These are phyloP conservation scores for Funneliformis mosseae DNA, from an alignment of 192 early-diverging fungal species.

Conservation along the genomic window DNA sequence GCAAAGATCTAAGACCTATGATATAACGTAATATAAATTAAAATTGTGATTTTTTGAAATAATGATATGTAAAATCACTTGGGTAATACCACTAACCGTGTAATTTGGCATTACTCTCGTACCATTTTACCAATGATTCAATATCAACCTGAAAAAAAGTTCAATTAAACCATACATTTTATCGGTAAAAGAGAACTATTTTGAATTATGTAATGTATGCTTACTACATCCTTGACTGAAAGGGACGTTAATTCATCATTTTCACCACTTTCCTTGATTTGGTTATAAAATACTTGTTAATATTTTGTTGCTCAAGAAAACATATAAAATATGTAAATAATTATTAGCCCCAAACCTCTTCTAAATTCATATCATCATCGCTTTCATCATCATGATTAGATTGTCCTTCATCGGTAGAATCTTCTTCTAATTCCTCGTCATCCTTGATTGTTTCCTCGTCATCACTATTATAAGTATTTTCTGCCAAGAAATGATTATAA, in stretches of 20 bases:
- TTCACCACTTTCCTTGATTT: background rate
- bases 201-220: background rate
- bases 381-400: background rate
- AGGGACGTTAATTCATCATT: background rate
- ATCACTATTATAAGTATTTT: background rate
- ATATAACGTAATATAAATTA: background rate
- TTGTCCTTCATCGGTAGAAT: background rate
- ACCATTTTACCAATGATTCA: background rate
- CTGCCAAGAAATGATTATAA: background rate
- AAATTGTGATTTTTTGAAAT: background rate
- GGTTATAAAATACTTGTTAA: background rate
- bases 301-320: no score
- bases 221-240: constrained; percentile 4
- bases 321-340: background rate
- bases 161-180: background rate
- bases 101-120: background rate
- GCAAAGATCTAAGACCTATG: background rate
- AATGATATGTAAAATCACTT: background rate
- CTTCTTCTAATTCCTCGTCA: background rate
- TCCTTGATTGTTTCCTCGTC: background rate
- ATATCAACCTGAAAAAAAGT: constrained; percentile 1
- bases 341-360: background rate
- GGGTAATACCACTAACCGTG: background rate
- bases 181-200: background rate
- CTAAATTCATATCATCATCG: background rate